Evolutionary conservation across 768 basidiomycete genomes (phyloP).

Genomic region (Trametes cingulata): DNA sequence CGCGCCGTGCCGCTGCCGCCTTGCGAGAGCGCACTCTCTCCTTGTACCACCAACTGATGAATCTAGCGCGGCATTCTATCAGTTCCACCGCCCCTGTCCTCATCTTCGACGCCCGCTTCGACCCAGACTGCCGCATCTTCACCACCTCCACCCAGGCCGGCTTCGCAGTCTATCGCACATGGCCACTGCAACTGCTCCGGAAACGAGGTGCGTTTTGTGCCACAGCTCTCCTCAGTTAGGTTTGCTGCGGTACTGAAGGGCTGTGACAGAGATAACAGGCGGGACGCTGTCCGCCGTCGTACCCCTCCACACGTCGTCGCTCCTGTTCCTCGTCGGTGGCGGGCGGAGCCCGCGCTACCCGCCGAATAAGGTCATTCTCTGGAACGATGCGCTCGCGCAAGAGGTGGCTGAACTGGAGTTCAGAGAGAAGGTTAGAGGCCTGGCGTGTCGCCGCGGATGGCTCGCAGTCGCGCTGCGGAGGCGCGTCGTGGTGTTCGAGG

Average conservation of each 20-base stretch:
- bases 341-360: constrained; percentile 88
- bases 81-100: constrained; percentile 72
- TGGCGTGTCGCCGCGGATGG: constrained; percentile 82
- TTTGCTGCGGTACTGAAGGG: constrained; percentile 20
- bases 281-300: constrained; percentile 78
- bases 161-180: constrained; percentile 79
- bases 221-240: constrained; percentile 3
- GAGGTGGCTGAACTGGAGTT: constrained; percentile 92
- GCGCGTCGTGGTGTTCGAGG: constrained; percentile 75
- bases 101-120: constrained; percentile 77
- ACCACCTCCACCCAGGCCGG: constrained; percentile 77
- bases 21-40: constrained; percentile 5
- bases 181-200: constrained; percentile 74
- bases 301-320: constrained; percentile 78
- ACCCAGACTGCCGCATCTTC: constrained; percentile 79
- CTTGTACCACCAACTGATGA: constrained; percentile 53
- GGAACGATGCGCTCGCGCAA: constrained; percentile 76
- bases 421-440: constrained; percentile 75
- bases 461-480: constrained; percentile 79
- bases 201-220: constrained; percentile 64
- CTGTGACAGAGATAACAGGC: constrained; percentile 63
- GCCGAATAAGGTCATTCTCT: constrained; percentile 88
- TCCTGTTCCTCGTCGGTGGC: constrained; percentile 85
- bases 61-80: constrained; percentile 84
- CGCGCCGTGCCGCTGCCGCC: constrained; percentile 12